phyloP scores from a whole-genome alignment of 768 basidiomycete genomes.

The Lactarius vividus region DNA sequence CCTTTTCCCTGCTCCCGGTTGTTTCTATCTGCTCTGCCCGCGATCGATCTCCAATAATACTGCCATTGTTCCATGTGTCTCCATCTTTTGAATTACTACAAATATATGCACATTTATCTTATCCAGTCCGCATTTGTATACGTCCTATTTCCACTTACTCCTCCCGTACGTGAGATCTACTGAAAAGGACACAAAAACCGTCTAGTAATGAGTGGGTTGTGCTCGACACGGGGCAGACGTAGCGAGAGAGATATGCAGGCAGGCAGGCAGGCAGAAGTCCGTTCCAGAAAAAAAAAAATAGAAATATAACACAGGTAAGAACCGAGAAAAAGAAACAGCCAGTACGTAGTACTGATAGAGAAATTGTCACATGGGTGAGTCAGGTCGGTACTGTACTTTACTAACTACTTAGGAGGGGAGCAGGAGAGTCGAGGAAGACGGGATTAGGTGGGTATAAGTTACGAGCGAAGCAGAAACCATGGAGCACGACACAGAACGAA shows the following conservation, averaged over 20 bases:
- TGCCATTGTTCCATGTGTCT: not conserved
- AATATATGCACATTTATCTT: not conserved
- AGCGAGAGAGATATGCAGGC: constrained; percentile 3
- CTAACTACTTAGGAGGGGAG: not conserved
- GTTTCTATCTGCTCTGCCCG: not conserved
- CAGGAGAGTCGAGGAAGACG: not conserved
- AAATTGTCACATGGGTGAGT: not conserved
- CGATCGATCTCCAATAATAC: not conserved
- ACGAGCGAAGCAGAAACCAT: constrained; percentile 3
- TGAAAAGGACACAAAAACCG: not conserved
- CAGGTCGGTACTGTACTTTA: not conserved
- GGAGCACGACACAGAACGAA: constrained; percentile 4
- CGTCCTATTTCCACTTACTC: not conserved
- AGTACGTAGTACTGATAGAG: not conserved
- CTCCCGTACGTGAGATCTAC: not conserved
- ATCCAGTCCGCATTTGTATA: not conserved
- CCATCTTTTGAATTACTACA: not conserved
- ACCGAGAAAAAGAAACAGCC: not conserved
- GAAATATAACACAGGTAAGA: not conserved
- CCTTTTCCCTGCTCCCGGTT: not conserved
- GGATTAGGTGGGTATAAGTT: constrained; percentile 22
- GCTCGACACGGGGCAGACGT: not conserved
- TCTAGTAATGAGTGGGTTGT: constrained; percentile 12
- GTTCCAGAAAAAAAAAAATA: not conserved
- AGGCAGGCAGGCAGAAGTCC: not conserved